These are phyloP conservation scores for Dinochytrium kinnereticum DNA, from an alignment of 371 early-diverging fungal species.

Conservation along the genomic window DNA sequence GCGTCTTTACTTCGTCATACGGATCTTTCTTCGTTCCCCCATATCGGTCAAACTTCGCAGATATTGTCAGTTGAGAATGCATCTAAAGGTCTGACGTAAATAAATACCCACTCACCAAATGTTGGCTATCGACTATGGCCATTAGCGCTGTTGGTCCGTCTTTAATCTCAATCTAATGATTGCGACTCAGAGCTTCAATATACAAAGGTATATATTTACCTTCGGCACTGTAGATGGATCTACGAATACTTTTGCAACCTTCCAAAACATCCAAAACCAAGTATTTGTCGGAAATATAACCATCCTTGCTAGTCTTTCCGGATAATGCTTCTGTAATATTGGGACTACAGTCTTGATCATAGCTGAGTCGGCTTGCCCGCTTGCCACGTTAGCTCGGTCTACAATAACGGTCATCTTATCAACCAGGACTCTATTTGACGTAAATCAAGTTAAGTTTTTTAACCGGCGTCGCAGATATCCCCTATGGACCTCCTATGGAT, in stretches of 20 bases:
- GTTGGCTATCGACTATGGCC: constrained; percentile 11
- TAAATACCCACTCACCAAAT: neutral
- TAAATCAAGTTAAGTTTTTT: too few relatives aligned
- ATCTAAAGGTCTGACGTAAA: neutral
- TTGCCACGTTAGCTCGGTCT: constrained; percentile 38
- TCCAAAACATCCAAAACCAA: constrained; percentile 41
- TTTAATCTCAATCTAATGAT: constrained; percentile 17
- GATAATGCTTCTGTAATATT: constrained; percentile 40
- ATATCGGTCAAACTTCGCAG: constrained; percentile 24
- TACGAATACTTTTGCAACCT: constrained; percentile 29
- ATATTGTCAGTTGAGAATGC: too few relatives aligned
- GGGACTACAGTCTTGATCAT: constrained; percentile 33
- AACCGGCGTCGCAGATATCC: too few relatives aligned
- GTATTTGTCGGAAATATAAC: constrained; percentile 45
- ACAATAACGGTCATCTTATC: constrained; percentile 30
- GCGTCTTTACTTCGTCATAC: neutral
- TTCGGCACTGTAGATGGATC: constrained; percentile 1
- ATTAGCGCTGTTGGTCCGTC: constrained; percentile 18
- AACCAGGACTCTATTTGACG: constrained; percentile 2
- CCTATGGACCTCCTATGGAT: too few relatives aligned
- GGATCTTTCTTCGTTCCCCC: constrained; percentile 24
- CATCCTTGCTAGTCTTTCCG: constrained; percentile 40
- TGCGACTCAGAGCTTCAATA: neutral
- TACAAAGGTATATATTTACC: constrained; percentile 17
- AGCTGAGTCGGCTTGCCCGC: constrained; percentile 30